Evolutionary conservation across 345 rosid genomes (phyloP).

Genomic region (Kandelia obovata): DNA sequence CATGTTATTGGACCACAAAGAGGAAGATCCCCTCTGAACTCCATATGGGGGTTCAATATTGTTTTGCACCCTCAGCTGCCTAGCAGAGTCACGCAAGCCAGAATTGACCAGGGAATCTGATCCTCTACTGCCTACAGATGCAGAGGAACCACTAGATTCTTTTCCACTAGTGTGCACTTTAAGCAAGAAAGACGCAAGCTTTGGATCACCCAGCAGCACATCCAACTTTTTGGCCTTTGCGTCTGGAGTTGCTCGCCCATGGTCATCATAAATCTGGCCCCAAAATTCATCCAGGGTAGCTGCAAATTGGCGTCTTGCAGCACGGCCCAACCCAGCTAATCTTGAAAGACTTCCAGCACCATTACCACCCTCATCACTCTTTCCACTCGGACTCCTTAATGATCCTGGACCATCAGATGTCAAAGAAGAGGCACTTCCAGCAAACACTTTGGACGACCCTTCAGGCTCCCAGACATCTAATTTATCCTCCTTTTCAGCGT

Average conservation of each 20-base stretch:
- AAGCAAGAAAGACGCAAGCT: conserved; percentile 31
- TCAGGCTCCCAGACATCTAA: conserved; percentile 62
- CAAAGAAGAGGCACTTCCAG: conserved; percentile 44
- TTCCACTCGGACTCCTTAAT: conserved; percentile 72
- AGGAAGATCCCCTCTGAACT: conserved; percentile 52
- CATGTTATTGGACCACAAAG: conserved; percentile 49
- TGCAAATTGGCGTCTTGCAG: conserved; percentile 84
- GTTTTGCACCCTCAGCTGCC: conserved; percentile 52
- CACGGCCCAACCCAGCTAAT: conserved; percentile 92
- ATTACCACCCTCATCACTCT: conserved; percentile 78
- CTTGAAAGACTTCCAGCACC: conserved; percentile 89
- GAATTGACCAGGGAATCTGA: conserved; percentile 49
- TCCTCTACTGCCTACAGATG: conserved; percentile 54
- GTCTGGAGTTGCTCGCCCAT: conserved; percentile 66
- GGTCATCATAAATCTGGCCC: conserved; percentile 83
- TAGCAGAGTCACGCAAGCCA: conserved; percentile 52
- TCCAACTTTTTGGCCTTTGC: conserved; percentile 70
- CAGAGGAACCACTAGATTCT: conserved; percentile 45
- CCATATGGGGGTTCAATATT: conserved; percentile 56
- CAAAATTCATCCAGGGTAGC: conserved; percentile 79
- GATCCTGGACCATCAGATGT: conserved; percentile 78
- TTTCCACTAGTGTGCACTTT: conserved; percentile 48
- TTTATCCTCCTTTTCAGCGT: conserved; percentile 52
- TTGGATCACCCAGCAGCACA: conserved; percentile 47
- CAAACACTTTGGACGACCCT: conserved; percentile 49